Base-by-base conservation (phyloP, 73 alveolate species). In the Symbiodinium pilosum region DNA sequence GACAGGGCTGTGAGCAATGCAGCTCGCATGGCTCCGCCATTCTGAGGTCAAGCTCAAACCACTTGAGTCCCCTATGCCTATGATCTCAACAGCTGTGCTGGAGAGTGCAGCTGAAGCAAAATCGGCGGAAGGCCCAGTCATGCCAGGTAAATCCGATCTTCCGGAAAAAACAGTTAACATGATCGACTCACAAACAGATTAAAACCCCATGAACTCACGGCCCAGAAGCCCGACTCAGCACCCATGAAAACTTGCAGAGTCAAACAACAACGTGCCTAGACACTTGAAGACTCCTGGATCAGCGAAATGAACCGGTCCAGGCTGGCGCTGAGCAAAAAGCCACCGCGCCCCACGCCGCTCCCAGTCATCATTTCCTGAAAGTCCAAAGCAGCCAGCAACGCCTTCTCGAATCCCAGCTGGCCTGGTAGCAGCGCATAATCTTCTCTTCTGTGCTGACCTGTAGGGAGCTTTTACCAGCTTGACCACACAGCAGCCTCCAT, bases 361-460 rank as follows among this genome's bases (percentile, higher is more conserved):
- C 81, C 81, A 64, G 81, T 38, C 34, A 38, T 38, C 81, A 64
- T 64, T 38, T 64, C 81, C 81, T 56, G 73, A n/a, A n/a, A n/a
- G n/a, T n/a, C n/a, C n/a, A n/a, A n/a, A n/a, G n/a, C n/a, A n/a
- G n/a, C n/a, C 59, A 47, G 14, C 59, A 47, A 47, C 59, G 73
- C 73, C n/a, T 64, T 64, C 2, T 4, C 24, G 81, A 54, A 26
- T 54, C 28, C 30, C 20, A 64, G 81, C 81, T 64, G 30, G 30
- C 81, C 81, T 64, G 81, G 81, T 64, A 64, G 81, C 81, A 64
- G 39, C 81, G 81, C 38, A 64, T 34, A n/a, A 64, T 64, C 34
- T 64, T 64, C 5, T 64, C 81, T 64, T 64, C 81, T 26, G 81
- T 64, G 81, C 81, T 64, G 38, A 64, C 81, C 81, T 64, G 59